Percentiles rank a stretch among this genome's conserved stretches.
Conservation (phyloP, 176 grass and related monocot species). For the Oryza meridionalis region DNA sequence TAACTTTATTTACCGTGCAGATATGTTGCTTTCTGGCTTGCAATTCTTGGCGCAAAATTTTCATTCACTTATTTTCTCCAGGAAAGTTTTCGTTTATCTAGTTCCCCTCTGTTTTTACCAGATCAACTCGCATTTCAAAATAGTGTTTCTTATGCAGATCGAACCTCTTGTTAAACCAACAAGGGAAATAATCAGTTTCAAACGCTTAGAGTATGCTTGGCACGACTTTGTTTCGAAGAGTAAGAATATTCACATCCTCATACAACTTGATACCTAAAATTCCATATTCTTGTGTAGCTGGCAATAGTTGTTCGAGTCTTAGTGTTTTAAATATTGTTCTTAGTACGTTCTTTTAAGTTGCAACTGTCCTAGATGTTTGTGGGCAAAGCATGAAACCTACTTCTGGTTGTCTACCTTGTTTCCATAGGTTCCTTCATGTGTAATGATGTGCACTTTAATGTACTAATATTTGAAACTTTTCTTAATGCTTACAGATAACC, state of each 20-base stretch:
- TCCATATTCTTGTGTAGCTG: constrained; percentile 25
- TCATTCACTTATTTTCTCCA: constrained; percentile 98
- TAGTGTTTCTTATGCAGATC: constrained; percentile 67
- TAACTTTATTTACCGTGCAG: constrained; percentile 59
- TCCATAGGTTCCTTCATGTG: neutral
- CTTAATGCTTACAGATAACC: constrained; percentile 72
- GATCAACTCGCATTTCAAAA: constrained; percentile 31
- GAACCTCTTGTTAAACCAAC: constrained; percentile 79
- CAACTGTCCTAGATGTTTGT: constrained; percentile 6
- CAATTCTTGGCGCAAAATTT: constrained; percentile 82
- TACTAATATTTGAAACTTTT: neutral
- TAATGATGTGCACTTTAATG: neutral
- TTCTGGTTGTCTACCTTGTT: neutral
- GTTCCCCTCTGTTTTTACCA: neutral
- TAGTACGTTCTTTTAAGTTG: neutral
- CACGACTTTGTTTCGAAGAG: constrained; percentile 87
- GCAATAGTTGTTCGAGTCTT: neutral
- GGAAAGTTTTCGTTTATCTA: constrained; percentile 55
- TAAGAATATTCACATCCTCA: constrained; percentile 48
- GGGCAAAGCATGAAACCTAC: neutral
- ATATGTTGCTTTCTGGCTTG: constrained; percentile 84
- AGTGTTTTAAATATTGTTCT: neutral
- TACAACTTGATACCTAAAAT: neutral
- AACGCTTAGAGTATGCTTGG: constrained; percentile 73
- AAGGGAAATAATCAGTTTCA: constrained; percentile 58